Evolutionary conservation across 2,329 filamentous ascomycete genomes (phyloP), one percentile per base, ranked within the genome.

Genomic region (Neophaeococcomyces aloes): DNA sequence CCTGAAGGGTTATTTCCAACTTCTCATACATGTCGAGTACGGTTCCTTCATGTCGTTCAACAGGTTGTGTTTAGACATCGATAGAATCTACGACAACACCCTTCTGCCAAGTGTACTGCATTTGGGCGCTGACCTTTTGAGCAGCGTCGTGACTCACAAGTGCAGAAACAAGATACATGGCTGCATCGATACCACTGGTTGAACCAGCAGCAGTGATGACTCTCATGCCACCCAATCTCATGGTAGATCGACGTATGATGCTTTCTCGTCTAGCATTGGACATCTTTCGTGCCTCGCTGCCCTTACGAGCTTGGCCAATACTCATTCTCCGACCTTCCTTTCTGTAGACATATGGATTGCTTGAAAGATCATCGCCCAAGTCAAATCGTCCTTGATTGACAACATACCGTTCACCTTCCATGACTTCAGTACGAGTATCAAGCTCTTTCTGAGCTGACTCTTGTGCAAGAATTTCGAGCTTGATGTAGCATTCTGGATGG

Each of bases 331-430:
- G 69, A 38, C 72, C 77, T 49, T 35, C 27, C 72, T 82, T 84
- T 69, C 76, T 79, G 57, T 83, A 75, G 61, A 91, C 80, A 65
- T 89, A 89, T 25, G 83, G 83, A 64, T 86, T 89, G 64, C 87
- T 81, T 50, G 88, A 83, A 58, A 83, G 78, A 58, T 88, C 78
- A 4, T 48, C 45, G 54, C 72, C 74, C 33, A 91, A 70, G 56
- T 91, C 85, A 62, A 89, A 93, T 55, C 86, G 82, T 47, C 87
- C 79, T 66, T 93, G 91, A 72, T 93, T 93, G 62, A 93, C 86
- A 15, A 93, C 85, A 60, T 91, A 93, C 58, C 85, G 76, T 58
- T 74, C 73, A 51, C 85, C 81, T 59, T 91, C 84, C 58, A 89
- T 75, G 51, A 91, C 82, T 58, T 91, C 84, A 56, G 83, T 86